Evolutionary conservation across 257 asterid genomes (phyloP), one percentile per base, ranked within the genome.

Genomic region (Lycium barbarum): DNA sequence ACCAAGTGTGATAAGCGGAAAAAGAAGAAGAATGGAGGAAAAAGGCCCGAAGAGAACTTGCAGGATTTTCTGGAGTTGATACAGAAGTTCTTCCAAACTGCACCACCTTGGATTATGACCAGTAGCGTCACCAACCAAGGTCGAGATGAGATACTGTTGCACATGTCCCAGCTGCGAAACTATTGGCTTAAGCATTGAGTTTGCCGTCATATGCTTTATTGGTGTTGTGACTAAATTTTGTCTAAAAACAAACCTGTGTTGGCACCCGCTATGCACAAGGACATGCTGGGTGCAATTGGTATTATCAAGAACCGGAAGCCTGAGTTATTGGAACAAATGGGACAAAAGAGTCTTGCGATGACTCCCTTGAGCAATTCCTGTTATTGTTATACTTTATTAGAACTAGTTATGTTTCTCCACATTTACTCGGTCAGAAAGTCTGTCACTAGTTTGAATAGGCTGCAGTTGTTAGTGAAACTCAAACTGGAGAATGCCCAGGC

Each of bases 21-120:
- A 61, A 97, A 93, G 98, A 94, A 88, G 83, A 95, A 91, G 93
- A 95, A 92, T 18, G 98, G 99, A 71, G 99, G 98, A 22, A 95
- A 91, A 87, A 90, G 96, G 58, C 93, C 98, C 0, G 99, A 95
- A 88, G 98, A 97, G 85, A 97, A 97, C 38, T 92, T 94, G 79
- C 89, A 90, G 55, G 93, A 89, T 81, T 97, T 97, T 89, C 98
- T 85, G 86, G 91, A 87, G 47, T 65, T 94, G 84, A 94, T 95
- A 73, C 91, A 93, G 0, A 88, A 86, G 78, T 93, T 88, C 89
- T 97, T 97, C 91, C 89, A 91, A 87, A 89, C 95, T 1, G 84
- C 94, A 4, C 98, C 99, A 7, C 99, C 99, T 82, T 97, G 99
- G 98, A 95, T 97, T 49, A 95, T 94, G 98, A 97, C 98, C 1